These are phyloP conservation scores for Rhododendron williamsianum DNA, from an alignment of 148 eudicot genomes.

Conservation along the genomic window DNA sequence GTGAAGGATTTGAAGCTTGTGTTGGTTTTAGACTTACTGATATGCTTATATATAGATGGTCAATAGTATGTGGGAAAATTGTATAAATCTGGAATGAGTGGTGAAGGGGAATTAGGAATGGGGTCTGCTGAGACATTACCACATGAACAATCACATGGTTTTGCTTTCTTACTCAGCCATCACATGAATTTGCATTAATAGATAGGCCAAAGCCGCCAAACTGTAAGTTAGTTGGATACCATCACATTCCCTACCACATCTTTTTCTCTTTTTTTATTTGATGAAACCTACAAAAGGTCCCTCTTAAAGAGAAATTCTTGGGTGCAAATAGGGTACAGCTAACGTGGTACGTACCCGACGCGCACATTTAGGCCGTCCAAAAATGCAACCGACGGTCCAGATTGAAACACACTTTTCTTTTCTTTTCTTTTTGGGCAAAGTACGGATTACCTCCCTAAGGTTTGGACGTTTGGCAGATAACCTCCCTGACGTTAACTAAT, in stretches of 20 bases:
- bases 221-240: neutral
- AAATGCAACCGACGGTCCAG: too few relatives aligned
- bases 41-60: neutral
- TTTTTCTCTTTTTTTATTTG: neutral
- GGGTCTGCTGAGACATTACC: conserved; percentile 7
- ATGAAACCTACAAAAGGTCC: neutral
- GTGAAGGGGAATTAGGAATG: neutral
- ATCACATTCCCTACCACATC: neutral
- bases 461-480: too few relatives aligned
- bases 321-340: too few relatives aligned
- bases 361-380: too few relatives aligned
- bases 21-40: neutral
- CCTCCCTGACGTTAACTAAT: too few relatives aligned
- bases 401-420: too few relatives aligned
- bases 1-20: neutral
- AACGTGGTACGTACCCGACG: too few relatives aligned
- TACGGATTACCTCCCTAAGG: too few relatives aligned
- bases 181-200: neutral
- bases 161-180: neutral
- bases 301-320: neutral
- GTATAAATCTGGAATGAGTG: neutral
- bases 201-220: neutral
- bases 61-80: too few relatives aligned
- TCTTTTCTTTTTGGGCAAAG: too few relatives aligned
- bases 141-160: conserved; percentile 8